Base-by-base conservation (phyloP, 2,329 filamentous ascomycete species). In the Fusarium phyllophilum region DNA sequence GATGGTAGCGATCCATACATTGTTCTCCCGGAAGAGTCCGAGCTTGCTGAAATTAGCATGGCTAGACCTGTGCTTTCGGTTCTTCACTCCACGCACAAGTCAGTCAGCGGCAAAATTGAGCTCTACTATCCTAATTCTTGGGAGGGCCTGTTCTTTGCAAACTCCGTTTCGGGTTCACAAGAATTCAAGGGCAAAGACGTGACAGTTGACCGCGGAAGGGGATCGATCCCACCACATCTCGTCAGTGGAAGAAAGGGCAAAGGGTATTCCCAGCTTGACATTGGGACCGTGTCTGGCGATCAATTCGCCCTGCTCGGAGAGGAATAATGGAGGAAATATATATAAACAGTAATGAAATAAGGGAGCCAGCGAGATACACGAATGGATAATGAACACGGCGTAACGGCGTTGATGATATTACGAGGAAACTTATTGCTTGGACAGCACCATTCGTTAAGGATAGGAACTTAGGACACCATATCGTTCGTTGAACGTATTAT, bases 51-150 rank as follows among this genome's bases (percentile, higher is more conserved):
- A 38, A 54, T 54, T 29, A 36, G 26, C 65, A 26, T 51, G 39
- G 33, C 44, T 38, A 59, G 62, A 42, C 72, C 77, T 20, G 70
- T 76, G 33, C 65, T 86, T 77, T 74, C 79, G 54, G 77, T 79
- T 36, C 78, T 90, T 9, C 73, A 79, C 41, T 83, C 84, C 6
- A 70, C 74, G 12, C 87, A 90, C 79, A 79, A 68, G 29, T 84
- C 84, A 45, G 83, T 86, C 15, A 86, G 85, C 61, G 87, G 86
- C 12, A 55, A 76, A 38, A 73, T 88, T 54, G 75, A 74, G 20
- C 79, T 89, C 29, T 68, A 57, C 22, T 89, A 88, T 72, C 88
- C 88, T 1, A 75, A 75, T 29, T 80, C 83, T 6, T 90, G 88
- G 88, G 84, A 85, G 70, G 88, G 88, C 20, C 71, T 73, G 26